These are phyloP conservation scores for Lasiosphaeris hirsuta DNA, from an alignment of 495 filamentous ascomycete genomes.

Conservation along the genomic window DNA sequence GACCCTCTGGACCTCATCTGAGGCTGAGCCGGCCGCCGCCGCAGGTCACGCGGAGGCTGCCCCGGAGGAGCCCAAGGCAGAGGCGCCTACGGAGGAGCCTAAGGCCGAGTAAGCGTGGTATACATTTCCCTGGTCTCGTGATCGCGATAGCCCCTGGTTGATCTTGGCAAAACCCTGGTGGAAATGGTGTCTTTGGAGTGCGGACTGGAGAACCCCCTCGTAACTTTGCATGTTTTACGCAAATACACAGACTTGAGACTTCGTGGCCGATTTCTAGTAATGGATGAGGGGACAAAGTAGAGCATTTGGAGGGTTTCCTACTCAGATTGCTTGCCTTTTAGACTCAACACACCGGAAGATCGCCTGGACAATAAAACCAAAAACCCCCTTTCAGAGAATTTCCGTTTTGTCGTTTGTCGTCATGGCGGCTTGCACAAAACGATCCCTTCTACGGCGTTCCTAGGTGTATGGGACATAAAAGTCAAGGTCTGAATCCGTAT, in stretches of 20 bases:
- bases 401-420: neutral
- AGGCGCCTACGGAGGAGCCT: constrained; percentile 47
- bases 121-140: constrained; percentile 30
- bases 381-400: constrained; percentile 27
- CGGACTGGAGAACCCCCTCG: constrained; percentile 47
- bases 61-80: constrained; percentile 47
- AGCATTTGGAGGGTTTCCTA: constrained; percentile 41
- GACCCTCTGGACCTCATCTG: constrained; percentile 99
- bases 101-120: constrained; percentile 49
- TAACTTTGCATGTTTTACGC: constrained; percentile 52
- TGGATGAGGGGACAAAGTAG: constrained; percentile 34
- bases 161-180: constrained; percentile 38
- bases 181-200: constrained; percentile 55
- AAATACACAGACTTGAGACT: constrained; percentile 43
- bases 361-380: constrained; percentile 41
- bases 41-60: constrained; percentile 60
- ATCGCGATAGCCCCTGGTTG: constrained; percentile 35
- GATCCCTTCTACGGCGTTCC: neutral
- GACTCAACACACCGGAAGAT: constrained; percentile 40
- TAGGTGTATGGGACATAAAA: neutral
- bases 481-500: too few relatives aligned
- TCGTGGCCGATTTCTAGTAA: constrained; percentile 39
- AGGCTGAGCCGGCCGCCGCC: constrained; percentile 77
- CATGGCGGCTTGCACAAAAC: neutral
- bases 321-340: constrained; percentile 46